A percentile compares a stretch with the other conserved stretches of the same genome.
phyloP scores from a whole-genome alignment of 2,329 filamentous ascomycete genomes.

The Nigrograna mackinnonii region DNA sequence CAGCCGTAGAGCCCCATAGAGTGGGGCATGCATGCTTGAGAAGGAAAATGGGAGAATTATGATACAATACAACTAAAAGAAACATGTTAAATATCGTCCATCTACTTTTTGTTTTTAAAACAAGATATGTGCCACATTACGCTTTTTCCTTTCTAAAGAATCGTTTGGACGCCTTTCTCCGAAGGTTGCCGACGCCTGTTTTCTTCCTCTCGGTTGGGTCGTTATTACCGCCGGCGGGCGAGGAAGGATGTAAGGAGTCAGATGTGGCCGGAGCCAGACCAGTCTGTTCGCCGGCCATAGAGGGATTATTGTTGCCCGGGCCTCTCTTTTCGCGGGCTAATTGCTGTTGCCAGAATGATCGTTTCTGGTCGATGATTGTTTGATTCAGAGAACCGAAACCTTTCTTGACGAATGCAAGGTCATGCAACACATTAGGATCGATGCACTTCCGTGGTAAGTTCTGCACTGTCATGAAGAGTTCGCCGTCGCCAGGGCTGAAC shows the following conservation, averaged over 20 bases:
- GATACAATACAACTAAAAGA: no score
- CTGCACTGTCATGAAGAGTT: slow-evolving; percentile 94
- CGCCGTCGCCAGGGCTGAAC: slow-evolving; percentile 82
- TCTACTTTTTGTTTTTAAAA: no score
- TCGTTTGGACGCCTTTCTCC: slow-evolving; percentile 6
- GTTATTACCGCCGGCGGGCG: not conserved
- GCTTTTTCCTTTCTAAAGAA: slow-evolving; percentile 5
- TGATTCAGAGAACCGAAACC: slow-evolving; percentile 83
- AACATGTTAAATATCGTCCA: no score
- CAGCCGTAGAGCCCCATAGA: no score
- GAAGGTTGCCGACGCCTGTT: slow-evolving; percentile 1
- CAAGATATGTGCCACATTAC: not conserved
- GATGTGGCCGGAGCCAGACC: not conserved
- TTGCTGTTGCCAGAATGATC: slow-evolving; percentile 47
- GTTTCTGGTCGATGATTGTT: slow-evolving; percentile 75
- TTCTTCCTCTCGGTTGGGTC: slow-evolving; percentile 1
- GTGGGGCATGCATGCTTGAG: no score
- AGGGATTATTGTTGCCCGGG: not conserved
- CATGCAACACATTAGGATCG: slow-evolving; percentile 80
- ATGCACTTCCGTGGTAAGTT: slow-evolving; percentile 78
- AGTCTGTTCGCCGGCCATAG: not conserved
- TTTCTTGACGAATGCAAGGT: slow-evolving; percentile 79
- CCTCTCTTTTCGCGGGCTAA: slow-evolving; percentile 19
- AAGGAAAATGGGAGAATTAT: no score
- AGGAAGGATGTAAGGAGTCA: not conserved